Percentiles rank a stretch among this genome's conserved stretches.
Evolutionary conservation across 129 eudicot species (phyloP).

Genomic region (Cynara cardunculus): DNA sequence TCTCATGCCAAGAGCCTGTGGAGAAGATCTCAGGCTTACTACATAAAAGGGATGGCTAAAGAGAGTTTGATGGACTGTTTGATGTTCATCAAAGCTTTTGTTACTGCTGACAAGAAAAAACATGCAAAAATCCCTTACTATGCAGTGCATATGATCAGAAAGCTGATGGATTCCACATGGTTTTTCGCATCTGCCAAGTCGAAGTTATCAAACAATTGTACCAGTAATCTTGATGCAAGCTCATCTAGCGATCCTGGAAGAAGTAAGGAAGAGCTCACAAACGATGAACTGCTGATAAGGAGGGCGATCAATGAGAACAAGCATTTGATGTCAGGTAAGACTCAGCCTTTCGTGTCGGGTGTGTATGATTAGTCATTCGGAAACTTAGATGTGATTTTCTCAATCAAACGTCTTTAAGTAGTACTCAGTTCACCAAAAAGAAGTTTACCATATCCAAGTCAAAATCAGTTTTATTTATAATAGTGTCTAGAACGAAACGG

Average conservation of each 20-base stretch:
- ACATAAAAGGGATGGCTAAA: slow-evolving; percentile 75
- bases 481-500: neutral
- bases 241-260: slow-evolving; percentile 17
- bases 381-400: neutral
- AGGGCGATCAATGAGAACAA: slow-evolving; percentile 19
- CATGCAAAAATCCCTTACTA: slow-evolving; percentile 50
- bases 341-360: neutral
- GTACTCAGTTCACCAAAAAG: neutral
- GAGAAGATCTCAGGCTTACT: slow-evolving; percentile 95
- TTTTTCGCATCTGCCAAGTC: slow-evolving; percentile 49
- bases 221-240: neutral
- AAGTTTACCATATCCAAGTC: neutral
- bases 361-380: neutral
- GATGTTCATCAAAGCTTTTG: slow-evolving; percentile 50
- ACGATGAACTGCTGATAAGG: slow-evolving; percentile 7
- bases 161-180: slow-evolving; percentile 75
- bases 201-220: slow-evolving; percentile 17
- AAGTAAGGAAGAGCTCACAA: slow-evolving; percentile 14
- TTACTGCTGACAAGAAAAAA: slow-evolving; percentile 14
- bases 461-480: neutral
- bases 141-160: slow-evolving; percentile 68
- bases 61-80: slow-evolving; percentile 97
- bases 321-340: slow-evolving; percentile 43
- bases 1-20: slow-evolving; percentile 80
- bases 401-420: neutral